These are phyloP conservation scores for Pyrus betulifolia DNA, from an alignment of 306 rosid genomes.

Conservation along the genomic window DNA sequence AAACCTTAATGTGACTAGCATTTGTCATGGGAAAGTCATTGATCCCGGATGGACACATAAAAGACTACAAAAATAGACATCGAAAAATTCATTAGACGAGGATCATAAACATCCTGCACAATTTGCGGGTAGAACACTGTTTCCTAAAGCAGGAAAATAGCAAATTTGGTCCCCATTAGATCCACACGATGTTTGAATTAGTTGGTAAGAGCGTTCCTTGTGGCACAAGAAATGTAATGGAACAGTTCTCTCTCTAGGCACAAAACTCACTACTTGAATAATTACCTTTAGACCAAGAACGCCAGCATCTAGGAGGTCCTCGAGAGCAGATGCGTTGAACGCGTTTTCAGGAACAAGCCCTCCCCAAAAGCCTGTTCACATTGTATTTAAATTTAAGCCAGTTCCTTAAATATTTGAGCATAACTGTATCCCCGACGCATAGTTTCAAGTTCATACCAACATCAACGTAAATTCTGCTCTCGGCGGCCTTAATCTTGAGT, in stretches of 20 bases:
- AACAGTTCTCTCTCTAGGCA: background rate
- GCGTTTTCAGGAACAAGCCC: slow-evolving; percentile 95
- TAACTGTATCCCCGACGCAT: background rate
- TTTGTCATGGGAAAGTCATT: slow-evolving; percentile 87
- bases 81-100: slow-evolving; percentile 4
- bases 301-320: slow-evolving; percentile 73
- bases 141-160: background rate
- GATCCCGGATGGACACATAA: slow-evolving; percentile 98
- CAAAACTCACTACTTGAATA: background rate
- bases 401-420: background rate
- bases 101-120: background rate
- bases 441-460: slow-evolving; percentile 52
- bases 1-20: slow-evolving; percentile 74
- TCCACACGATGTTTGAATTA: background rate
- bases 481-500: slow-evolving; percentile 77
- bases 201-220: background rate
- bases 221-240: background rate
- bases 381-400: slow-evolving; percentile 7
- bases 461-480: slow-evolving; percentile 68
- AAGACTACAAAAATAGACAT: slow-evolving; percentile 52
- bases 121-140: background rate
- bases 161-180: background rate
- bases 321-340: slow-evolving; percentile 62
- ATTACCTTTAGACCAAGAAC: slow-evolving; percentile 90
- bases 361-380: slow-evolving; percentile 89